Percentiles rank a stretch among this genome's conserved stretches.
These are phyloP conservation scores for Coffea humblotiana DNA, from an alignment of 305 asterid genomes.

Conservation along the genomic window DNA sequence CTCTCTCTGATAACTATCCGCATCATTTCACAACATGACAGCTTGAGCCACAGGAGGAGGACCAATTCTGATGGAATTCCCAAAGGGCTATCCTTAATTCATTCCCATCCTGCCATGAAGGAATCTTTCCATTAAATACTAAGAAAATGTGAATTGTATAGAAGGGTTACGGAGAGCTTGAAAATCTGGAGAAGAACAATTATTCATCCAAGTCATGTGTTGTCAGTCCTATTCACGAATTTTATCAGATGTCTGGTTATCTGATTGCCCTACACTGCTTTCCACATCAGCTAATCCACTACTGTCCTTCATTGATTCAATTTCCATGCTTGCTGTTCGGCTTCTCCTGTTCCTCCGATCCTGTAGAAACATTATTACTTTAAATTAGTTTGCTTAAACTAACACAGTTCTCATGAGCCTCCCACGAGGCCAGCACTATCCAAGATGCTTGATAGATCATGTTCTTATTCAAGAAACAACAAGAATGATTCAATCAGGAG, in stretches of 20 bases:
- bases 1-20: constrained; percentile 9
- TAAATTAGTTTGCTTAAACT: neutral
- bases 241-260: constrained; percentile 47
- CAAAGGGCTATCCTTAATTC: constrained; percentile 29
- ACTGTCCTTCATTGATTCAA: constrained; percentile 62
- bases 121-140: constrained; percentile 52
- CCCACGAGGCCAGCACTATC: neutral
- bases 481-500: neutral
- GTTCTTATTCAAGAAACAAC: neutral
- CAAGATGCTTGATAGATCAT: neutral
- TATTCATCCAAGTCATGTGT: constrained; percentile 32
- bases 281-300: constrained; percentile 54
- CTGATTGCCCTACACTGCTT: constrained; percentile 44
- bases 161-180: constrained; percentile 32
- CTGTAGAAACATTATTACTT: constrained; percentile 38
- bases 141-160: constrained; percentile 31
- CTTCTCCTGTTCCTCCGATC: constrained; percentile 75
- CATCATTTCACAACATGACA: constrained; percentile 34
- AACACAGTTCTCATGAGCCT: neutral
- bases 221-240: constrained; percentile 41
- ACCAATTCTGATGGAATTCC: constrained; percentile 40
- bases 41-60: constrained; percentile 23
- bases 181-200: constrained; percentile 22
- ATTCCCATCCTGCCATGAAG: constrained; percentile 33
- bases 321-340: constrained; percentile 78